A percentile compares a stretch with the other conserved stretches of the same genome.
Evolutionary conservation across 371 early-diverging fungal species (phyloP).

Genomic region (Capillidium rhysosporum): DNA sequence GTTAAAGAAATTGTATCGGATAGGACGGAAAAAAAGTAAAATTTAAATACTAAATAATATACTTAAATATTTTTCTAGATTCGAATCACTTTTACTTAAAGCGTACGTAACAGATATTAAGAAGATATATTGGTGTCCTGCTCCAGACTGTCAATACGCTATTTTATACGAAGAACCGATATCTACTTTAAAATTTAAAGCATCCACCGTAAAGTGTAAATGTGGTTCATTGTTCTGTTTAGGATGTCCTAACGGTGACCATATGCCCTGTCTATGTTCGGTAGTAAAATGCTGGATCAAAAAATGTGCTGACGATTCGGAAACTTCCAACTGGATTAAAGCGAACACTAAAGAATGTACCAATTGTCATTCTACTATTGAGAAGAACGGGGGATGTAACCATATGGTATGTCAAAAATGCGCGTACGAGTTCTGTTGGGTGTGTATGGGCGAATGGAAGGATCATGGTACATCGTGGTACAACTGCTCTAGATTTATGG

Average conservation of each 20-base stretch:
- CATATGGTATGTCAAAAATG: slow-evolving; percentile 87
- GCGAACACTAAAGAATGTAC: slow-evolving; percentile 94
- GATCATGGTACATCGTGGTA: slow-evolving; percentile 90
- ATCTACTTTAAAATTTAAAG: slow-evolving; percentile 41
- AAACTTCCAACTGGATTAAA: slow-evolving; percentile 93
- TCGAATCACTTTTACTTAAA: slow-evolving; percentile 9
- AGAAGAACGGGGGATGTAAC: slow-evolving; percentile 94
- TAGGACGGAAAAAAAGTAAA: slow-evolving; percentile 25
- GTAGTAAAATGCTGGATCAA: slow-evolving; percentile 77
- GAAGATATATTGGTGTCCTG: slow-evolving; percentile 82
- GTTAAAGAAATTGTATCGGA: slow-evolving; percentile 37
- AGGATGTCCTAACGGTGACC: slow-evolving; percentile 75
- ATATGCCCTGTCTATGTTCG: slow-evolving; percentile 78
- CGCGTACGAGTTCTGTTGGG: slow-evolving; percentile 76
- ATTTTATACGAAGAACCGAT: slow-evolving; percentile 66
- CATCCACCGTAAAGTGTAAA: slow-evolving; percentile 71
- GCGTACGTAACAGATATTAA: slow-evolving; percentile 77
- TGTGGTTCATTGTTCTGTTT: slow-evolving; percentile 81
- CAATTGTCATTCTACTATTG: slow-evolving; percentile 82
- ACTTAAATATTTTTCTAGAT: not conserved
- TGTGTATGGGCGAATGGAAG: slow-evolving; percentile 73
- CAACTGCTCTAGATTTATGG: slow-evolving; percentile 87
- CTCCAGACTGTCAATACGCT: slow-evolving; percentile 85
- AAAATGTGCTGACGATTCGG: slow-evolving; percentile 93
- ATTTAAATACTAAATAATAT: slow-evolving; percentile 1